Evolutionary conservation across 1,284 basidiomycete species (phyloP), one percentile per base, ranked within the genome.

Genomic region (Neonothopanus nambi): DNA sequence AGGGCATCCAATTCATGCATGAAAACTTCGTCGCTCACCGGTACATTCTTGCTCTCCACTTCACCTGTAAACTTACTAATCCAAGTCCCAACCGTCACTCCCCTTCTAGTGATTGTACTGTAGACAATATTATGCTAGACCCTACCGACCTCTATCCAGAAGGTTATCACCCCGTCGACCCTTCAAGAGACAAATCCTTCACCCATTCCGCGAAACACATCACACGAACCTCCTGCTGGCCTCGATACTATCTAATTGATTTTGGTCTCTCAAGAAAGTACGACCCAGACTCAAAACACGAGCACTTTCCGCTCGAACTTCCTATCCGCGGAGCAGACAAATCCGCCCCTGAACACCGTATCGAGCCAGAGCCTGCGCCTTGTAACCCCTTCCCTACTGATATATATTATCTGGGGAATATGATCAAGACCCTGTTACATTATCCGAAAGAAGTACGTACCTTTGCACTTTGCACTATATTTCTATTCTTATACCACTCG

Each of bases 321-420:
- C 30, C 30, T 13, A 33, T 33, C 30, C 30, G 30, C 8, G 51
- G 51, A 20, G 56, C 58, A 3, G 26, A 54, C 9, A 28, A 24
- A 9, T 40, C 60, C 0, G 64, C 63, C 2, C 37, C 54, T 43
- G 67, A 62, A 47, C 30, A 28, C 15, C 62, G 63, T 26, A 59
- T 59, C 46, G 49, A 61, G 7, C 30, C 30, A 33, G 30, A 13
- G 30, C 13, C 30, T 33, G 51, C 63, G 1, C 64, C 62, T 2
- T 63, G 61, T 18, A 55, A 73, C 58, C 70, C 72, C 0, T 74
- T 72, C 38, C 58, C 65, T 15, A 68, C 68, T 1, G 72, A 75
- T 26, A 62, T 74, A 1, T 76, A 68, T 52, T 70, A 67, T 35
- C 40, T 74, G 0, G 72, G 72, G 0, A 70, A 73, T 51, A 26